phyloP scores from a whole-genome alignment of 1,139 yeast species.

The Suhomyces guaymorum region DNA sequence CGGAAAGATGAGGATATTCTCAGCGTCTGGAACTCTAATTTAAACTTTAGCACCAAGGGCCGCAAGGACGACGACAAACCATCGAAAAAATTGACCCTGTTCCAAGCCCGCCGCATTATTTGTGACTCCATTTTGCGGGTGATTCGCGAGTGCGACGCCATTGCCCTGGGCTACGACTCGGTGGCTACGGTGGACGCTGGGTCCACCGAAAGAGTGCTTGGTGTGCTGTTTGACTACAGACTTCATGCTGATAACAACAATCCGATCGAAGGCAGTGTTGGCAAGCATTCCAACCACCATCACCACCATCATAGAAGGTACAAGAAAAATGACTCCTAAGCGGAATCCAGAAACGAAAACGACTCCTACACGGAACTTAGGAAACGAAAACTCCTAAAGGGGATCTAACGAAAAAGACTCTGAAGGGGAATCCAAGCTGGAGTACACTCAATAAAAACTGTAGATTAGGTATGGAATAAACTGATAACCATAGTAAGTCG shows the following conservation, averaged over 20 bases:
- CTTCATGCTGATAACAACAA: slow-evolving; percentile 42
- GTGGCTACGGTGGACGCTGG: slow-evolving; percentile 36
- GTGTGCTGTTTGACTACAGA: slow-evolving; percentile 50
- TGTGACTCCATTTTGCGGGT: slow-evolving; percentile 50
- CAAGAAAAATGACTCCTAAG: slow-evolving; percentile 9
- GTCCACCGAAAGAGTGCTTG: slow-evolving; percentile 42
- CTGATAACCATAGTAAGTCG: too few species aligned
- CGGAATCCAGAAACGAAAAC: too few species aligned
- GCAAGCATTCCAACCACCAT: slow-evolving; percentile 13
- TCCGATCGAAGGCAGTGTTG: slow-evolving; percentile 15
- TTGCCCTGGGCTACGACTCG: slow-evolving; percentile 36
- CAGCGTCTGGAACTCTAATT: slow-evolving; percentile 56
- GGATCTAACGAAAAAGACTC: too few species aligned
- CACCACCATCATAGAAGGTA: slow-evolving; percentile 15
- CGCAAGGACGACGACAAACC: slow-evolving; percentile 26
- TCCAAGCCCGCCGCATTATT: slow-evolving; percentile 50
- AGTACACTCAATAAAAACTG: too few species aligned
- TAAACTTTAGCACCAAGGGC: slow-evolving; percentile 28
- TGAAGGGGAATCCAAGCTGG: too few species aligned
- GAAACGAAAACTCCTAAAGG: too few species aligned
- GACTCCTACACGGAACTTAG: too few species aligned
- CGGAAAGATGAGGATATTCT: slow-evolving; percentile 52
- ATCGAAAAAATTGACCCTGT: slow-evolving; percentile 39
- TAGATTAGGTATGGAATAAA: too few species aligned
- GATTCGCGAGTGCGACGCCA: slow-evolving; percentile 50